Percentiles rank a stretch among this genome's conserved stretches.
Conservation (phyloP, 1,139 yeast genomes). For the Suhomyces terraborum region DNA sequence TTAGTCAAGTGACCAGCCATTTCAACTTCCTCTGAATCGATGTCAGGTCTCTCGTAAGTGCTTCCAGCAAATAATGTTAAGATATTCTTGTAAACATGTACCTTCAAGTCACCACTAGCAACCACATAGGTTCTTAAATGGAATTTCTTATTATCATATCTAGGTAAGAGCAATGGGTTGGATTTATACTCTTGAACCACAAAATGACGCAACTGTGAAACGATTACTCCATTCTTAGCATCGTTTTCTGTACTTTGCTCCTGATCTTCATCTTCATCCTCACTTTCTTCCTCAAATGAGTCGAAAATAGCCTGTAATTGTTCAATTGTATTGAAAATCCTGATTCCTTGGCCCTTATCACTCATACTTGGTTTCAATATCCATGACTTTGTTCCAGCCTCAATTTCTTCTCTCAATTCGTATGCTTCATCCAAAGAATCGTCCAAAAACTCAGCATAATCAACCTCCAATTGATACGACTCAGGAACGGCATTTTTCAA, state of each 20-base stretch:
- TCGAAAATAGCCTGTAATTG: conserved; percentile 84
- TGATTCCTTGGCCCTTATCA: conserved; percentile 94
- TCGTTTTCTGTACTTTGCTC: conserved; percentile 32
- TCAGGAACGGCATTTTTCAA: conserved; percentile 67
- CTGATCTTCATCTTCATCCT: conserved; percentile 57
- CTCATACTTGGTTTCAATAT: conserved; percentile 96
- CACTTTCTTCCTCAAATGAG: conserved; percentile 72
- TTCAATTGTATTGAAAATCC: conserved; percentile 73
- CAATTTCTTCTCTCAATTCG: conserved; percentile 79
- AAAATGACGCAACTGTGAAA: conserved; percentile 88
- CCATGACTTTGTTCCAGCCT: conserved; percentile 68
- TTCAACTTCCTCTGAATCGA: conserved; percentile 36
- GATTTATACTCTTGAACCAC: conserved; percentile 78
- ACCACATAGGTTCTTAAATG: conserved; percentile 88
- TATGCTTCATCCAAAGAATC: conserved; percentile 90
- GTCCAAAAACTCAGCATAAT: conserved; percentile 93
- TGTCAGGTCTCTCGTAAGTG: conserved; percentile 45
- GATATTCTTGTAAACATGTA: conserved; percentile 77
- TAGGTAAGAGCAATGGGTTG: conserved; percentile 64
- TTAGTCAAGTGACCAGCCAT: conserved; percentile 83
- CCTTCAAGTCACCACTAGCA: conserved; percentile 70
- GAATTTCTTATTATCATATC: conserved; percentile 72
- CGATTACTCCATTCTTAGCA: conserved; percentile 61
- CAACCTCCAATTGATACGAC: conserved; percentile 81
- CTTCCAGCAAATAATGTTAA: conserved; percentile 75